Base-by-base conservation (phyloP, 108 stramenopile species). In the Cyclotella cryptica region DNA sequence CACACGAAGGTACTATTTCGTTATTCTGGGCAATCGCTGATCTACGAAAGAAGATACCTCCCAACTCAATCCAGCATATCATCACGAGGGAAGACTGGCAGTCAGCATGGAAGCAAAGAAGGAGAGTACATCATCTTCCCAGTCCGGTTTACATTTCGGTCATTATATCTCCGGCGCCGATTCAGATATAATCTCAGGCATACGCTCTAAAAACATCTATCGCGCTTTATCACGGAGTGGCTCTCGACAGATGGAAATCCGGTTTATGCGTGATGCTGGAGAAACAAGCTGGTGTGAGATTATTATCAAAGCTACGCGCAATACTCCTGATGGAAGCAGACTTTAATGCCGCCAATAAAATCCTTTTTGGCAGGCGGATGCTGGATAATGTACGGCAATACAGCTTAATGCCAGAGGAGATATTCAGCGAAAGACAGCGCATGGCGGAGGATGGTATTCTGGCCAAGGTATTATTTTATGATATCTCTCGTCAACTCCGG, bases 261-360 rank as follows among this genome's bases (percentile, higher is more conserved):
- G 64, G 73, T 21, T 35, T 74, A 3, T 55, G 63, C 1, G 60
- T 61, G 5, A 74, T 74, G 64, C 19, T 74, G 12, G 73, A 74
- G 39, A 74, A 61, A 39, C 29, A 19, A 14, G 30, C 60, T 18
- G 60, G 60, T 1, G 29, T 29, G 9, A 13, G 45, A 28, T 27
- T 74, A 27, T 21, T 74, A 19, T 42, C 30, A 0, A 75, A 75
- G 61, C 42, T 75, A 1, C 19, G 74, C 4, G 29, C 74, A 10
- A 75, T 75, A 28, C 53, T 75, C 10, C 46, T 75, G 7, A 75
- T 75, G 74, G 74, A 75, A 29, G 74, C 65, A 9, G 74, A 75
- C 53, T 75, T 63, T 52, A 75, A 75, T 53, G 19, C 54, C 18
- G 5, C 21, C 24, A 63, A 74, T 43, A 74, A 74, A 59, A 28